Evolutionary conservation across 805 yeast species (phyloP), one percentile per base, ranked within the genome.

Genomic region (Metschnikowia amazonensis): DNA sequence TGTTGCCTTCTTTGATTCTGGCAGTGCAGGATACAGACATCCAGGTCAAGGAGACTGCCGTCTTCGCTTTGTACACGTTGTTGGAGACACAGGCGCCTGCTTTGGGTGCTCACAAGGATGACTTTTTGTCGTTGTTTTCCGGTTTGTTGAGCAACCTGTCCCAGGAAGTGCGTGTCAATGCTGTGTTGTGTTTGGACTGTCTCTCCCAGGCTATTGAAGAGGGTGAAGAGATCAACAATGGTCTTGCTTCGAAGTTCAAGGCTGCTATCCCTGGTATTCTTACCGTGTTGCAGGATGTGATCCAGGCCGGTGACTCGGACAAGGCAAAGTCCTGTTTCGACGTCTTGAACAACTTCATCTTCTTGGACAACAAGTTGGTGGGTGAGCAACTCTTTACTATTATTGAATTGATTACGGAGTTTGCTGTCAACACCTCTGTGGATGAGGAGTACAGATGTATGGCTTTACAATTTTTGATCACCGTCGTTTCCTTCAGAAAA

Each of bases 361-460:
- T 84, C 60, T 71, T 86, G 52, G 97, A 90, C 60, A 75, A 86
- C 59, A 82, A 82, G 59, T 74, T 92, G 51, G 75, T 89, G 27
- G 95, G 96, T 58, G 83, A 86, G 59, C 76, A 81, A 53, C 75
- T 92, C 53, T 69, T 81, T 40, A 81, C 76, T 42, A 76, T 94
- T 57, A 70, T 89, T 51, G 79, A 81, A 54, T 76, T 88, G 58
- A 80, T 89, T 77, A 69, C 84, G 56, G 88, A 88, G 65, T 80
- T 90, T 49, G 80, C 96, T 30, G 63, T 79, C 43, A 82, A 85
- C 66, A 69, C 74, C 42, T 50, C 73, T 35, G 65, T 85, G 44
- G 96, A 88, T 53, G 89, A 85, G 56, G 97, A 90, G 59, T 77
- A 77, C 65, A 81, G 97, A 69, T 78, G 79, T 47, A 86, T 83